Evolutionary conservation across 2,329 filamentous ascomycete species (phyloP).

Genomic region (Daldinia sp.): DNA sequence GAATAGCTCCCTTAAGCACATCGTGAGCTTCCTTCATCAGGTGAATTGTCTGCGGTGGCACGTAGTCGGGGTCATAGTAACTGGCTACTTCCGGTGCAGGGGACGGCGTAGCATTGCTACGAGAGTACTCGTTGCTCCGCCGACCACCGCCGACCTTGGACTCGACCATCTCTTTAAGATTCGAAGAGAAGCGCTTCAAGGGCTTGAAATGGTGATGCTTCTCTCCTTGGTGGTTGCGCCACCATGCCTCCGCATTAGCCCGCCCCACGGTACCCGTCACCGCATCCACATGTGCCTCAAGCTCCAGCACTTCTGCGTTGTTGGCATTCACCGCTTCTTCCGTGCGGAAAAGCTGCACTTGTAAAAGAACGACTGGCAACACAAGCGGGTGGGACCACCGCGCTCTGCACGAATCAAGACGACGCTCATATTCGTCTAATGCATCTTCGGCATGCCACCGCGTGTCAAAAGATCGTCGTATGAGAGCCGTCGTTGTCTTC

Average conservation of each 20-base stretch:
- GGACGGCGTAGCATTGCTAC: neutral
- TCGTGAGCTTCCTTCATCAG: slow-evolving; percentile 59
- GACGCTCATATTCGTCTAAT: slow-evolving; percentile 56
- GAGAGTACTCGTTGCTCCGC: slow-evolving; percentile 22
- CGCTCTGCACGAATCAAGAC: slow-evolving; percentile 54
- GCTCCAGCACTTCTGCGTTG: slow-evolving; percentile 52
- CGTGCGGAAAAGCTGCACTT: slow-evolving; percentile 56
- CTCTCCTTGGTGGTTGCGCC: slow-evolving; percentile 28
- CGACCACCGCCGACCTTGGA: slow-evolving; percentile 33
- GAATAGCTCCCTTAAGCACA: slow-evolving; percentile 55
- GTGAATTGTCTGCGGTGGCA: slow-evolving; percentile 55
- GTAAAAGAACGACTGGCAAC: slow-evolving; percentile 55
- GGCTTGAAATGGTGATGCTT: slow-evolving; percentile 36
- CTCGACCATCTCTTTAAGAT: slow-evolving; percentile 41
- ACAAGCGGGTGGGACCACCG: slow-evolving; percentile 58
- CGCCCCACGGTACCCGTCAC: slow-evolving; percentile 50
- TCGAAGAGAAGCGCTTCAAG: slow-evolving; percentile 41
- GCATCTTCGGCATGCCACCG: slow-evolving; percentile 53
- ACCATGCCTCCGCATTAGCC: slow-evolving; percentile 40
- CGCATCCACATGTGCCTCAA: slow-evolving; percentile 54
- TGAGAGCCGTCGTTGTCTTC: slow-evolving; percentile 51
- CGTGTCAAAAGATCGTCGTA: slow-evolving; percentile 55
- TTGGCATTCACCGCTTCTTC: slow-evolving; percentile 56
- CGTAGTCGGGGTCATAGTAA: slow-evolving; percentile 46
- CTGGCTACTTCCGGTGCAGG: slow-evolving; percentile 16